phyloP scores from a whole-genome alignment of 140 eudicot species.

The Artemisia princeps region DNA sequence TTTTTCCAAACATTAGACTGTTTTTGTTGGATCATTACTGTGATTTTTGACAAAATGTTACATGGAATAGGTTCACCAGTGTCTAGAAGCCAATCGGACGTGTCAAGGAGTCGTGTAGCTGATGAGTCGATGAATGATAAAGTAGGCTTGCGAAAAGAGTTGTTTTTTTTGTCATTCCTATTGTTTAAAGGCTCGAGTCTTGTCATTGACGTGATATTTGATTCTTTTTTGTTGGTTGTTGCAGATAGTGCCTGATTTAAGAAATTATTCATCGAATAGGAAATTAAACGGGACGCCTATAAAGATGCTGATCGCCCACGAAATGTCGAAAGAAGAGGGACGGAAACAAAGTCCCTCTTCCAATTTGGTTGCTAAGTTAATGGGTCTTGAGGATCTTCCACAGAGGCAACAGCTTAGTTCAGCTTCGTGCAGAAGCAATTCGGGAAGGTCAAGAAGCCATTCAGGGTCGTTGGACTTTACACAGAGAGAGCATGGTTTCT shows the following conservation, averaged over 20 bases:
- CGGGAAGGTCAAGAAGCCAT: constrained; percentile 48
- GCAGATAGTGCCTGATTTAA: constrained; percentile 55
- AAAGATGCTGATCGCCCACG: constrained; percentile 83
- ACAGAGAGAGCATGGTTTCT: constrained; percentile 35
- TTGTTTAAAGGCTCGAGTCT: background rate
- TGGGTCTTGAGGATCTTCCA: constrained; percentile 96
- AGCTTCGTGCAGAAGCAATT: constrained; percentile 45
- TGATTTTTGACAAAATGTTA: background rate
- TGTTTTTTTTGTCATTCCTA: background rate
- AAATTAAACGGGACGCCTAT: constrained; percentile 58
- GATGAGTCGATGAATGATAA: constrained; percentile 53
- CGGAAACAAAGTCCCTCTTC: constrained; percentile 50
- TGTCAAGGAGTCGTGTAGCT: constrained; percentile 44
- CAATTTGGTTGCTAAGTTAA: constrained; percentile 77
- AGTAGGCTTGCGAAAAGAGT: constrained; percentile 35
- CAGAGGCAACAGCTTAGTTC: constrained; percentile 34
- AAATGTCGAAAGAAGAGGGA: constrained; percentile 75
- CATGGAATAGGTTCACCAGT: constrained; percentile 52
- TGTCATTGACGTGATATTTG: constrained; percentile 15
- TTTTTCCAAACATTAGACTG: background rate
- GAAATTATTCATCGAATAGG: constrained; percentile 33
- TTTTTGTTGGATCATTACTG: background rate
- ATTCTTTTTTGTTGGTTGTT: constrained; percentile 21
- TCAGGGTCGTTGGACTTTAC: constrained; percentile 45
- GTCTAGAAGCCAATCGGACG: constrained; percentile 70